Conservation (phyloP, 768 basidiomycete species). For the Trametes elegans region DNA sequence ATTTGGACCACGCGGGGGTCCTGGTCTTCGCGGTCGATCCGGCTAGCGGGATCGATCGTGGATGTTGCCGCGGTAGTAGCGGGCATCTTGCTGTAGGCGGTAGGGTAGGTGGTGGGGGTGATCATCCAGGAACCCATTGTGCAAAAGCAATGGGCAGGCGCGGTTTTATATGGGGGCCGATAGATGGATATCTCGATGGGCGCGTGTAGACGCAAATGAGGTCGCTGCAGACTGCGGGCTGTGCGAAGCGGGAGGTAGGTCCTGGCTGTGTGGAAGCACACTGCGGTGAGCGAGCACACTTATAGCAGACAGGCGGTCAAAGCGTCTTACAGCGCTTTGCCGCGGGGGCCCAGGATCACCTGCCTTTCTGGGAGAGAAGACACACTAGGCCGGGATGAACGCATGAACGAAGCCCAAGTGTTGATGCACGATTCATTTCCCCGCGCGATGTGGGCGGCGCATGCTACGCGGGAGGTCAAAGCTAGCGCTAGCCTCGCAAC, state of each 20-base stretch:
- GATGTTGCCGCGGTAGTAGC: background rate
- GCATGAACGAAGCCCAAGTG: slow-evolving; percentile 2
- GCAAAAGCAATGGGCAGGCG: background rate
- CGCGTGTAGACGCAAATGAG: background rate
- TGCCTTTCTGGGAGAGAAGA: slow-evolving; percentile 14
- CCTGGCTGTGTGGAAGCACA: background rate
- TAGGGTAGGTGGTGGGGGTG: background rate
- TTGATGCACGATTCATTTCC: slow-evolving; percentile 2
- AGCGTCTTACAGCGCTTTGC: slow-evolving; percentile 8
- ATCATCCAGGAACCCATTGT: background rate
- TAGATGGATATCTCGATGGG: background rate
- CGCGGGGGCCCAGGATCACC: background rate
- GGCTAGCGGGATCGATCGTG: slow-evolving; percentile 13
- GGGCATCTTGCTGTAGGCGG: background rate
- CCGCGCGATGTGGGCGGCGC: background rate
- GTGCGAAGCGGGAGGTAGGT: background rate
- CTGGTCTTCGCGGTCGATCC: background rate
- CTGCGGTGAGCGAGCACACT: slow-evolving; percentile 4
- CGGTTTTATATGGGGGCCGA: background rate
- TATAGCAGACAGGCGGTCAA: slow-evolving; percentile 2
- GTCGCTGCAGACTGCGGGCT: slow-evolving; percentile 6
- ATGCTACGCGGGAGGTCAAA: background rate
- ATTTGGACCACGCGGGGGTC: slow-evolving; percentile 5
- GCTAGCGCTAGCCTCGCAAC: slow-evolving; percentile 5
- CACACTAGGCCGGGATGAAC: background rate